Base-by-base conservation (phyloP, 2,329 filamentous ascomycete species). In the Phyllosticta citribraziliensis region DNA sequence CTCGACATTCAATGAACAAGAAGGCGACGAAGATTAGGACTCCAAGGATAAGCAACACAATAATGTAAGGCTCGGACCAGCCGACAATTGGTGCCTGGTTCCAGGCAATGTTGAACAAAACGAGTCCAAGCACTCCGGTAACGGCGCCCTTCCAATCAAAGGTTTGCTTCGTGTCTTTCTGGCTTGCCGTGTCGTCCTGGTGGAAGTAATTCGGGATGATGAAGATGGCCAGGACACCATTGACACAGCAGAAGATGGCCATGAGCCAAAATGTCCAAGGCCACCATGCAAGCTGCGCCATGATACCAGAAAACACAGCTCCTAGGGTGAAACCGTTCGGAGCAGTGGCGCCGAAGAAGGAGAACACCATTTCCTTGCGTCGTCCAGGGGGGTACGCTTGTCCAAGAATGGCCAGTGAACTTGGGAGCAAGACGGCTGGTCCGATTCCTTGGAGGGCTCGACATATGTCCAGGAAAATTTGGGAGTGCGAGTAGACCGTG, bases 71-170 rank as follows among this genome's bases (percentile, higher is more conserved):
- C 6, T 76, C 74, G 1, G 72, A 65, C 85, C 85, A 88, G 1
- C 84, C 83, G 1, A 78, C 80, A 0, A 82, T 75, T 0, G 83
- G 79, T 0, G 82, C 84, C 67, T 88, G 84, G 62, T 86, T 88
- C 83, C 84, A 87, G 0, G 84, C 82, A 65, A 88, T 83, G 68
- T 87, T 87, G 72, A 88, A 78, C 19, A 88, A 74, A 0, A 86
- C 75, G 24, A 88, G 73, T 0, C 79, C 80, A 0, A 75, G 73
- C 19, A 87, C 76, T 1, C 85, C 84, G 3, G 75, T 71, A 3
- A 73, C 62, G 5, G 75, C 75, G 11, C 80, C 81, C 5, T 76
- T 66, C 20, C 76, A 64, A 61, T 81, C 79, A 5, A 79, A 67
- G 30, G 74, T 69, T 58, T 63, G 63, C 60, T 63, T 72, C 35